Evolutionary conservation across 2,329 filamentous ascomycete genomes (phyloP).

Genomic region (Trichoderma pleuroti): DNA sequence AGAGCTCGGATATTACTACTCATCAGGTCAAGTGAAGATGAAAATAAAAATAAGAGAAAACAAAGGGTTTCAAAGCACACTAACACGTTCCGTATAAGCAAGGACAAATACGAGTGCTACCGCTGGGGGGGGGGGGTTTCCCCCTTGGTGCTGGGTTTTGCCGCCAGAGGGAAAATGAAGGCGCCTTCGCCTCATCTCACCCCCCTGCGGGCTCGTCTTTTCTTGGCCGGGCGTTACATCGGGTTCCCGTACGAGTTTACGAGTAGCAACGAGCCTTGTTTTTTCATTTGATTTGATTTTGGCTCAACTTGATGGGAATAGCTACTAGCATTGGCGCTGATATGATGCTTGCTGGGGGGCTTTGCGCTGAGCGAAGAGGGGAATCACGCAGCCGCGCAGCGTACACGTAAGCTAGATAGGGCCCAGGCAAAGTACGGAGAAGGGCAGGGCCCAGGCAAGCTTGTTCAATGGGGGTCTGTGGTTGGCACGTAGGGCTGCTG

Average conservation of each 20-base stretch:
- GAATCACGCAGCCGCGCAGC: not conserved
- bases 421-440: not conserved
- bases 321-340: not conserved
- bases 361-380: not conserved
- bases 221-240: not conserved
- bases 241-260: not conserved
- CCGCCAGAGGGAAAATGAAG: not conserved
- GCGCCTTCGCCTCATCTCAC: not conserved
- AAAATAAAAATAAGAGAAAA: not conserved
- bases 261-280: not conserved
- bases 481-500: constrained; percentile 11
- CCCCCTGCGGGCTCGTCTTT: not conserved
- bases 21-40: not conserved
- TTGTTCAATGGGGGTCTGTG: not conserved
- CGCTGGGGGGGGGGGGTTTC: not conserved
- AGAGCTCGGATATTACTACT: not conserved
- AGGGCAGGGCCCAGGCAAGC: not conserved
- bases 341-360: not conserved
- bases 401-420: not conserved
- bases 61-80: not conserved
- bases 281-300: not conserved
- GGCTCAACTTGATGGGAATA: not conserved
- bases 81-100: not conserved
- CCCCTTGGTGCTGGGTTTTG: not conserved
- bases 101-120: not conserved